A percentile compares a stretch with the other conserved stretches of the same genome.
These are phyloP conservation scores for Brassica napus DNA, from an alignment of 345 rosid species.

Conservation along the genomic window DNA sequence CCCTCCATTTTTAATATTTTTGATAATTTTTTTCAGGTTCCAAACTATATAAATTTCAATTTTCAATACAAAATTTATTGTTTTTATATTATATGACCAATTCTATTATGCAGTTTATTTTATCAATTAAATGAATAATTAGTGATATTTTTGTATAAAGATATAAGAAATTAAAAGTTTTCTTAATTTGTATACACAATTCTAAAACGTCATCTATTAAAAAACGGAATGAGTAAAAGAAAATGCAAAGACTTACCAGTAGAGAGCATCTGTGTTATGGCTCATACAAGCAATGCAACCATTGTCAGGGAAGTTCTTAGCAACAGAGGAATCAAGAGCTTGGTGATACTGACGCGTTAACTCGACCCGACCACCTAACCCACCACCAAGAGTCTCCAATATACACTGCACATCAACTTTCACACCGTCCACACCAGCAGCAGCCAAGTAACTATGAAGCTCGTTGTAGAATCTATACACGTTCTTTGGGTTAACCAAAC, in stretches of 20 bases:
- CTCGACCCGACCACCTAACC: conserved; percentile 85
- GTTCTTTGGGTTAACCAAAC: conserved; percentile 71
- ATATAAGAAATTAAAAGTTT: background rate
- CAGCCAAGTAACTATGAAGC: conserved; percentile 77
- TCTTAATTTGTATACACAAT: background rate
- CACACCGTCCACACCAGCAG: conserved; percentile 85
- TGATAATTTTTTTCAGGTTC: background rate
- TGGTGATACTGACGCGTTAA: conserved; percentile 82
- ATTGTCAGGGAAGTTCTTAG: conserved; percentile 75
- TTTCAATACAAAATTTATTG: background rate
- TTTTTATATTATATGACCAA: background rate
- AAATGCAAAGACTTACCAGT: conserved; percentile 52
- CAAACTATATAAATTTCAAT: background rate
- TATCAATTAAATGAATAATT: background rate
- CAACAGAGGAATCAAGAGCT: conserved; percentile 85
- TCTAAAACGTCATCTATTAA: background rate
- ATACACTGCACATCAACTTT: conserved; percentile 93
- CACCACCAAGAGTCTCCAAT: conserved; percentile 82
- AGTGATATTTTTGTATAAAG: background rate
- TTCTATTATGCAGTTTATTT: background rate
- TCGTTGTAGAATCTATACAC: conserved; percentile 73
- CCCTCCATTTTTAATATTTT: background rate
- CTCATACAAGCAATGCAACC: conserved; percentile 98
- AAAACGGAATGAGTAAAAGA: background rate
- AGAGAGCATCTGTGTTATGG: conserved; percentile 90